Base-by-base conservation (phyloP, 2,329 filamentous ascomycete species). In the Sclerotinia subarctica region DNA sequence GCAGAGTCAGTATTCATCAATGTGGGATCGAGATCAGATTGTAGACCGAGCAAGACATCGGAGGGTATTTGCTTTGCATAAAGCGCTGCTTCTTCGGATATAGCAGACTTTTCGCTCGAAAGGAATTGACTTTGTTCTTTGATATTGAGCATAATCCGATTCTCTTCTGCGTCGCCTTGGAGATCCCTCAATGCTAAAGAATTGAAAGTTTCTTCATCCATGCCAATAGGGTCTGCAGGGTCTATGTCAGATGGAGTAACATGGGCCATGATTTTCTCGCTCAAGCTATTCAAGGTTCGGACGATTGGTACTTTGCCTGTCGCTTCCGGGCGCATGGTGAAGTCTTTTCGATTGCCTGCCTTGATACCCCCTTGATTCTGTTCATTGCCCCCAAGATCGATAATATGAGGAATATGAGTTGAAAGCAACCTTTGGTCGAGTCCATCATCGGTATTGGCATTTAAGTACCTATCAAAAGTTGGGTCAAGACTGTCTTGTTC, bases 331-430 rank as follows among this genome's bases (percentile, higher is more conserved):
- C 92, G 86, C 93, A 98, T 97, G 72, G 96, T 95, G 47, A 91
- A 81, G 77, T 98, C 93, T 67, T 94, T 93, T 64, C 90, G 85
- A 78, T 99, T 98, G 62, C 95, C 95, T 70, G 85, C 81, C 74
- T 85, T 89, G 75, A 90, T 87, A 65, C 94, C 92, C 73, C 93
- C 96, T 78, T 96, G 89, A 75, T 99, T 94, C 78, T 95, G 92
- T 79, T 98, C 95, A 76, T 99, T 99, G 42, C 90, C 95, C 76
- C 94, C 92, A 35, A 99, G 80, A 77, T 99, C 91, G 73, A 99
- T 94, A 72, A 96, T 94, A 74, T 94, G 89, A 0, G 95, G 94
- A 26, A 99, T 88, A 67, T 90, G 86, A 46, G 88, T 82, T 4
- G 88, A 81, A 72, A 86, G 81, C 59, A 87, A 82, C 72, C 83